Evolutionary conservation across 2,329 filamentous ascomycete species (phyloP), one percentile per base, ranked within the genome.

Genomic region (Exophiala aquamarina): DNA sequence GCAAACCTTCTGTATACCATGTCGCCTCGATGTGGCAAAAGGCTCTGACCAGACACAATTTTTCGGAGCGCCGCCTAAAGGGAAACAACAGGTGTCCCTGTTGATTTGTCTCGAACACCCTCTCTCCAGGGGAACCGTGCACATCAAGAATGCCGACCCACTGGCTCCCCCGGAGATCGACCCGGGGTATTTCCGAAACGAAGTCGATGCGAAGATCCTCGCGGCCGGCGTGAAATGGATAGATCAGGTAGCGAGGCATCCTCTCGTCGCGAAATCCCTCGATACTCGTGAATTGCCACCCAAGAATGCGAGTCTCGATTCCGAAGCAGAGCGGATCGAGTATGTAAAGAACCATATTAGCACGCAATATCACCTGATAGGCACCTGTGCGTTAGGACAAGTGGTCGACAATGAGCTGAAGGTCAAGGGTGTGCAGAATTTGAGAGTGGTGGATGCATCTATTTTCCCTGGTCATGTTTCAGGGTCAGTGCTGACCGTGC

Each of bases 351-450:
- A 64, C 38, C 47, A 67, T 55, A 52, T 62, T 49, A 60, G 61
- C 17, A 65, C 65, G 9, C 63, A 69, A 41, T 73, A 69, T 55
- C 70, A 73, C 55, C 63, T 63, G n/a, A 62, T 62, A 10, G 72
- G 70, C 1, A 72, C 69, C 0, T 72, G 68, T 39, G 66, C 71
- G 0, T 69, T 75, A 69, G 72, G 72, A 9, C 64, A 69, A 20
- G 66, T 67, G 1, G 66, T 71, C 4, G 67, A 71, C 52, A 58
- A 55, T 6, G 59, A 60, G 26, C 50, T 70, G 31, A 58, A 55
- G 17, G 67, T 71, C 0, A 64, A 69, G 23, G 69, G 69, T 0
- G 64, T 66, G 3, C 54, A 57, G 35, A 61, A 61, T 6, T 46
- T 71, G 26, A 56, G 69, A 13, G 63, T 70, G 4, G 59, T 68